These are phyloP conservation scores for Mycena metata DNA, from an alignment of 768 basidiomycete genomes.

Conservation along the genomic window DNA sequence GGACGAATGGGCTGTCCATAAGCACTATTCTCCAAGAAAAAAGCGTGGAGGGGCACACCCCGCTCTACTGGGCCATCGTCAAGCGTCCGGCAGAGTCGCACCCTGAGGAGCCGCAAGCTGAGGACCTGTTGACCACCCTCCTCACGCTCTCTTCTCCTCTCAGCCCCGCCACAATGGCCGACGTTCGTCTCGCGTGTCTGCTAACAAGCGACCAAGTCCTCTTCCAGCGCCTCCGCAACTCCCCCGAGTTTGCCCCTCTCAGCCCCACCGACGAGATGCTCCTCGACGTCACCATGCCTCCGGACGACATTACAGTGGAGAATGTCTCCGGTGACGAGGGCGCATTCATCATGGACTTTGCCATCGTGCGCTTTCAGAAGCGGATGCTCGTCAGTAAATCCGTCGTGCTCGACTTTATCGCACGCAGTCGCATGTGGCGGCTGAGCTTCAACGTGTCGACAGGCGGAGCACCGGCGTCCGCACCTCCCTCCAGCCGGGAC, in stretches of 20 bases:
- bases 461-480: slow-evolving; percentile 25
- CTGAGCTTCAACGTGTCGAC: slow-evolving; percentile 54
- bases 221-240: slow-evolving; percentile 70
- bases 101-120: neutral
- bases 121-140: slow-evolving; percentile 33
- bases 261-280: slow-evolving; percentile 68
- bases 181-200: slow-evolving; percentile 77
- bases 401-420: slow-evolving; percentile 79
- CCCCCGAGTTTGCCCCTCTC: slow-evolving; percentile 64
- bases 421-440: slow-evolving; percentile 69
- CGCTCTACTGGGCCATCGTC: slow-evolving; percentile 63
- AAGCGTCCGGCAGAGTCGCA: slow-evolving; percentile 28
- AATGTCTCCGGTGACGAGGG: slow-evolving; percentile 2
- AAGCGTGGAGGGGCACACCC: slow-evolving; percentile 60
- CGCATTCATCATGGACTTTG: slow-evolving; percentile 64
- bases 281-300: slow-evolving; percentile 52
- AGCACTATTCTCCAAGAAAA: slow-evolving; percentile 59
- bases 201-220: slow-evolving; percentile 70
- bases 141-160: slow-evolving; percentile 56
- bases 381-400: slow-evolving; percentile 73
- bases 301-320: slow-evolving; percentile 11
- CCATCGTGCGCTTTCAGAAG: slow-evolving; percentile 75
- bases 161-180: slow-evolving; percentile 60
- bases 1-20: slow-evolving; percentile 55
- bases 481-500: slow-evolving; percentile 18